These are phyloP conservation scores for Evernia prunastri DNA, from an alignment of 495 filamentous ascomycete species.

Conservation along the genomic window DNA sequence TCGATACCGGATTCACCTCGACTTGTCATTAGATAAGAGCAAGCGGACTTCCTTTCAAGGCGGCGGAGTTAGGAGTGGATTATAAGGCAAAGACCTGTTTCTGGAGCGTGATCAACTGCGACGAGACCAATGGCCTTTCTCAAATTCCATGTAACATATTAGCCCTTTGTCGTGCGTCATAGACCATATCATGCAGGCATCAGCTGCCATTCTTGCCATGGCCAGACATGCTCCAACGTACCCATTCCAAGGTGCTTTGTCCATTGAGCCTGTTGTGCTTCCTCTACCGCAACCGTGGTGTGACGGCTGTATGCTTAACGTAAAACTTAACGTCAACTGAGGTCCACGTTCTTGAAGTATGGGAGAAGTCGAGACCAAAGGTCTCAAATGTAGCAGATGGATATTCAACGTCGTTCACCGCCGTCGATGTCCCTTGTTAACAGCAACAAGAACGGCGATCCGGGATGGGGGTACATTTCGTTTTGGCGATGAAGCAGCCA, in stretches of 20 bases:
- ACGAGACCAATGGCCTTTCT: neutral
- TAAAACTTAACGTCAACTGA: neutral
- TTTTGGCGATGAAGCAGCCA: neutral
- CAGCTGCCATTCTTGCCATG: neutral
- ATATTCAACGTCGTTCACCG: neutral
- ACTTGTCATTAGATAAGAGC: conserved; percentile 28
- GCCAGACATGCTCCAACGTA: neutral
- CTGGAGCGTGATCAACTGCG: neutral
- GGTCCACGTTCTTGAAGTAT: neutral
- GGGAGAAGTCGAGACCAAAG: neutral
- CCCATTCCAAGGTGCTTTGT: neutral
- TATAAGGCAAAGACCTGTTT: neutral
- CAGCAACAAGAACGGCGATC: neutral
- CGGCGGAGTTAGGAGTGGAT: neutral
- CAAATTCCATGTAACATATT: conserved; percentile 4
- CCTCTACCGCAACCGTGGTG: neutral
- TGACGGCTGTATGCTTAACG: neutral
- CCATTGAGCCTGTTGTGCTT: neutral
- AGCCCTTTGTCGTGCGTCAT: neutral
- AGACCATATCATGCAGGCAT: neutral
- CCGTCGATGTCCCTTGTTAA: neutral
- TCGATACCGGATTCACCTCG: conserved; percentile 62
- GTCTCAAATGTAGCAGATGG: neutral
- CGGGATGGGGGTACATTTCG: neutral
- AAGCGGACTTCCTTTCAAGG: neutral